Evolutionary conservation across 148 eudicot species (phyloP).

Genomic region (Spergularia marina): DNA sequence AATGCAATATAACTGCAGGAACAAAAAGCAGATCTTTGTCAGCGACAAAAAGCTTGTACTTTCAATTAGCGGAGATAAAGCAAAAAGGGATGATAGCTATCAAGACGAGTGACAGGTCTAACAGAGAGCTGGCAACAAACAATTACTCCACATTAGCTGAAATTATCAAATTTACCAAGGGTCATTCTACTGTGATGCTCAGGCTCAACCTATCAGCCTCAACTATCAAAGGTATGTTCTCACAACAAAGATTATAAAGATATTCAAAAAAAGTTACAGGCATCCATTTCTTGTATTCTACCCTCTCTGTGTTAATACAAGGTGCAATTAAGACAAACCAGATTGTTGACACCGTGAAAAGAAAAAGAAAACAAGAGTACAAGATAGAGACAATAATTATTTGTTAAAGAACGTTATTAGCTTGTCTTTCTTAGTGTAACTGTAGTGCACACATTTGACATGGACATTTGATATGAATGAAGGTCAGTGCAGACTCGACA

Average conservation of each 20-base stretch:
- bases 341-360: not conserved
- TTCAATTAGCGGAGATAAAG: not conserved
- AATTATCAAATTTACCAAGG: too few species aligned
- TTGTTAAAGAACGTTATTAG: not conserved
- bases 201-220: not conserved
- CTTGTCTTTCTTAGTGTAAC: not conserved
- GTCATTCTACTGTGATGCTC: too few species aligned
- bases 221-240: not conserved
- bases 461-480: not conserved
- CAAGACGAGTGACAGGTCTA: not conserved
- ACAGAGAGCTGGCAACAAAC: not conserved
- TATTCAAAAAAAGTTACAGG: too few species aligned
- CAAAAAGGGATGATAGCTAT: not conserved
- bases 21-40: slow-evolving; percentile 6
- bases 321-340: not conserved
- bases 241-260: not conserved
- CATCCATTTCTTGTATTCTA: too few species aligned
- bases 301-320: not conserved
- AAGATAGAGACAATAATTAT: not conserved
- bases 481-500: not conserved
- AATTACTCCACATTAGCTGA: not conserved
- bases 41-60: not conserved
- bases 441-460: not conserved
- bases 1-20: not conserved
- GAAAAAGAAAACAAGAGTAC: too few species aligned